A percentile compares a stretch with the other conserved stretches of the same genome.
These are phyloP conservation scores for Austropuccinia psidii DNA, from an alignment of 1,284 basidiomycete species.

Conservation along the genomic window DNA sequence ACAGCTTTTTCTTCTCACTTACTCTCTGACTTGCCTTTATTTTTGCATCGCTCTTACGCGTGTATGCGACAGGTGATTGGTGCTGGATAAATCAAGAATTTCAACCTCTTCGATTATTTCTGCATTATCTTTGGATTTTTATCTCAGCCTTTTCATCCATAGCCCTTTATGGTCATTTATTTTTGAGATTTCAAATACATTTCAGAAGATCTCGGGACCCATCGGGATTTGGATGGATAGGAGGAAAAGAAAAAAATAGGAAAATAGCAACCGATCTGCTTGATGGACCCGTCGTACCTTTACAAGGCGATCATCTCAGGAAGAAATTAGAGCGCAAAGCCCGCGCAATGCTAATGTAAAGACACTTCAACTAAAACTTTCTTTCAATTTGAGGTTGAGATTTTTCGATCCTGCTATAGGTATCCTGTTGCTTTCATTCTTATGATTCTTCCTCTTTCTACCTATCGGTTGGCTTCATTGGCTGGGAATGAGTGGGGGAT, in stretches of 20 bases:
- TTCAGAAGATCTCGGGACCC: neutral
- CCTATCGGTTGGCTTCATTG: neutral
- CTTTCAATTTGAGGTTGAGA: neutral
- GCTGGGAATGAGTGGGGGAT: neutral
- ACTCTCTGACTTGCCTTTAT: too few relatives aligned
- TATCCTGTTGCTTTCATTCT: constrained; percentile 1
- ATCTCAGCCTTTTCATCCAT: neutral
- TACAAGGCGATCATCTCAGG: neutral
- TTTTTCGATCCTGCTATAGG: neutral
- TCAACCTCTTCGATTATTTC: neutral
- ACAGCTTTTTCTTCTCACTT: too few relatives aligned
- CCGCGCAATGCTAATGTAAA: neutral
- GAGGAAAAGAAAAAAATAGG: neutral
- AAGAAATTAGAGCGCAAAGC: neutral
- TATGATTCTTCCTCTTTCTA: neutral
- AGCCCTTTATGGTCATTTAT: constrained; percentile 7
- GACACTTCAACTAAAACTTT: neutral
- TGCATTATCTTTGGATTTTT: constrained; percentile 13
- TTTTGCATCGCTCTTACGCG: neutral
- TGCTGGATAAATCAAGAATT: constrained; percentile 4
- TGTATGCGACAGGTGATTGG: neutral
- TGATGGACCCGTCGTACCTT: too few relatives aligned
- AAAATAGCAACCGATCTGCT: too few relatives aligned
- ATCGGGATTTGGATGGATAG: neutral
- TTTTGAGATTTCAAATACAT: neutral